Base-by-base conservation (phyloP, 768 basidiomycete species). In the Roridomyces roridus region DNA sequence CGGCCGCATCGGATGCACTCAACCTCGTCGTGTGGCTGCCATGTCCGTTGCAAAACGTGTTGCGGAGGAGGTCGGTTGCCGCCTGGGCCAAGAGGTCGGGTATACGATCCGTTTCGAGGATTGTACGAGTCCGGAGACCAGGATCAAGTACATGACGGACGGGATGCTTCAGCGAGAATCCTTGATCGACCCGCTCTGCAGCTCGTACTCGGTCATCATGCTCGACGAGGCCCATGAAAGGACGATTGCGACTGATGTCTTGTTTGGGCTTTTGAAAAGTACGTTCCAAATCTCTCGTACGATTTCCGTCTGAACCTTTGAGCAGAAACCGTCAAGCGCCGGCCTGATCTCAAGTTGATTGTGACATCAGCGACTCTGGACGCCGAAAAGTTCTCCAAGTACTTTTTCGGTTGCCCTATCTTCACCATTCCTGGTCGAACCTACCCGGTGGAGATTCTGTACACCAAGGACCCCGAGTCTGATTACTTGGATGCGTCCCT, bases 91-190 rank as follows among this genome's bases (percentile, higher is more conserved):
- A 69, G 97, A 98, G 72, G 96, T 99, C 59, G 97, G 97, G 7
- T 99, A 99, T 71, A 92, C 92, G 6, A 98, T 99, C 65, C 96
- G 97, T 78, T 99, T 99, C 72, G 97, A 99, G 77, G 97, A 99
- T 73, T 95, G 96, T 74, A 98, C 97, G 6, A 91, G 94, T 68
- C 96, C 97, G 4, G 97, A 99, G 75, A 98, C 97, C 4, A 88
- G 91, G 68, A 99, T 99, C 83, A 99, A 98, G 74, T 99, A 97
- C 83, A 98, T 99, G 97, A 99, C 97, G 67, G 97, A 98, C 69
- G 97, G 97, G 78, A 98, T 99, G 94, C 82, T 99, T 23, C 93
- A 98, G 68, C 86, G 97, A 75, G 97, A 99, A 79, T 94, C 91
- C 62, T 78, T 99, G 49, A 92, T 98, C 68, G 97, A 99, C 68